phyloP scores from a whole-genome alignment of 192 early-diverging fungal species.

The Fimicolochytrium jonesii region DNA sequence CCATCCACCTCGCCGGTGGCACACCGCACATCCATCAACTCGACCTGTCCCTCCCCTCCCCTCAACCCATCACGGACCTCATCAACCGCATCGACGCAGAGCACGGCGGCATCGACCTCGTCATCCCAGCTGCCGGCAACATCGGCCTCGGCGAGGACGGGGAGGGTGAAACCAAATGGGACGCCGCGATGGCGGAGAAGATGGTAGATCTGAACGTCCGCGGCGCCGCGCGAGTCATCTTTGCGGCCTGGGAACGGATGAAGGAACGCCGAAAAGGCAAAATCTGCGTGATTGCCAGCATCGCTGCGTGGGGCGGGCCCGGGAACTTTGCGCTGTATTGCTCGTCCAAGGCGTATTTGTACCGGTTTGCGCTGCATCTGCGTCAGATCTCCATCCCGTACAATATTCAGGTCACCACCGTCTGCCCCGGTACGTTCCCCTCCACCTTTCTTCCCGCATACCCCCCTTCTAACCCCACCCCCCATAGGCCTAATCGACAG shows the following conservation, averaged over 20 bases:
- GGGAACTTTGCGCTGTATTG: background rate
- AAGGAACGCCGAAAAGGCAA: background rate
- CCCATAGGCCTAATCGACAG: background rate
- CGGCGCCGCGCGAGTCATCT: background rate
- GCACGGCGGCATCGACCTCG: background rate
- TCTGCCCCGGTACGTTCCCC: background rate
- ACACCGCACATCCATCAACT: background rate
- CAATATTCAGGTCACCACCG: background rate
- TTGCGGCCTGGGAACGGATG: background rate
- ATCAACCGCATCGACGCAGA: background rate
- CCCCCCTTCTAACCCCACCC: too few species aligned
- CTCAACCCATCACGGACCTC: background rate
- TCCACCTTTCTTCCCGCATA: background rate
- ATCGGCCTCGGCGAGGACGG: background rate
- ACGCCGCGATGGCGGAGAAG: background rate
- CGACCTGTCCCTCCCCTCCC: background rate
- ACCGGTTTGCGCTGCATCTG: background rate
- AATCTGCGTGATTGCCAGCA: background rate
- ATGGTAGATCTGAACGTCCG: background rate
- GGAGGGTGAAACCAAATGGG: background rate
- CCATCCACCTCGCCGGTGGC: background rate
- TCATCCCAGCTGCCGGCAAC: background rate
- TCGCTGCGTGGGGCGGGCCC: background rate
- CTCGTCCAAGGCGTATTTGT: background rate
- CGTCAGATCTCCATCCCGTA: constrained; percentile 1